Evolutionary conservation across 768 basidiomycete species (phyloP).

Genomic region (Amanita thiersii): DNA sequence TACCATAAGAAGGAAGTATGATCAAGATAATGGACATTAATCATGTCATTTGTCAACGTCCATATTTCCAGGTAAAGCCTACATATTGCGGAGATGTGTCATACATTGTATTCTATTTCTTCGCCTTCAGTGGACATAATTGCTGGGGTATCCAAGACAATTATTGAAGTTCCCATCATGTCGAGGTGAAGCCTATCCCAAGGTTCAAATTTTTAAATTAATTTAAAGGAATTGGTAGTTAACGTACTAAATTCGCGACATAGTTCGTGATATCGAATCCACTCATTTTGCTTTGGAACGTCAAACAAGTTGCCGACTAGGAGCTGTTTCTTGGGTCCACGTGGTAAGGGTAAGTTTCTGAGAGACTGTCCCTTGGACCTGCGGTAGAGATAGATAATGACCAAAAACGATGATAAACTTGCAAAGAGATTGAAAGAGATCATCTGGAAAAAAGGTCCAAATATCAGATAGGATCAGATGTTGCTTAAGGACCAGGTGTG

Average conservation of each 20-base stretch:
- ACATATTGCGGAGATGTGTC: too few species aligned
- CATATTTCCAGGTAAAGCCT: too few species aligned
- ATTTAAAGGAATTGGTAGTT: neutral
- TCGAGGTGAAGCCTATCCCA: slow-evolving; percentile 7
- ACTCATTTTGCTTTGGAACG: neutral
- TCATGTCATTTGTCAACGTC: too few species aligned
- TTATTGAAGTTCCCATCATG: slow-evolving; percentile 1
- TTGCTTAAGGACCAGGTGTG: too few species aligned
- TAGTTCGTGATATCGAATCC: slow-evolving; percentile 5
- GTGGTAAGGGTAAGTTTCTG: neutral
- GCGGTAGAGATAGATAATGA: slow-evolving; percentile 15
- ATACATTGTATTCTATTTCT: too few species aligned
- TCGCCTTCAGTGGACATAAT: too few species aligned
- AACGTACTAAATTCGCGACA: slow-evolving; percentile 6
- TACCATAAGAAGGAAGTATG: too few species aligned
- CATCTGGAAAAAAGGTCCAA: too few species aligned
- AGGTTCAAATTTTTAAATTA: neutral
- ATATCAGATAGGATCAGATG: too few species aligned
- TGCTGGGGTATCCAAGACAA: slow-evolving; percentile 4
- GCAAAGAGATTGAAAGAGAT: slow-evolving; percentile 11
- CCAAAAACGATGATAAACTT: slow-evolving; percentile 11
- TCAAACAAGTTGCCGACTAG: slow-evolving; percentile 6
- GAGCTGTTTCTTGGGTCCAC: slow-evolving; percentile 1
- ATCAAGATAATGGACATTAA: too few species aligned
- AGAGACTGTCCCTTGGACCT: neutral